Conservation (phyloP, 371 early-diverging fungal genomes). For the Mucor lusitanicus region DNA sequence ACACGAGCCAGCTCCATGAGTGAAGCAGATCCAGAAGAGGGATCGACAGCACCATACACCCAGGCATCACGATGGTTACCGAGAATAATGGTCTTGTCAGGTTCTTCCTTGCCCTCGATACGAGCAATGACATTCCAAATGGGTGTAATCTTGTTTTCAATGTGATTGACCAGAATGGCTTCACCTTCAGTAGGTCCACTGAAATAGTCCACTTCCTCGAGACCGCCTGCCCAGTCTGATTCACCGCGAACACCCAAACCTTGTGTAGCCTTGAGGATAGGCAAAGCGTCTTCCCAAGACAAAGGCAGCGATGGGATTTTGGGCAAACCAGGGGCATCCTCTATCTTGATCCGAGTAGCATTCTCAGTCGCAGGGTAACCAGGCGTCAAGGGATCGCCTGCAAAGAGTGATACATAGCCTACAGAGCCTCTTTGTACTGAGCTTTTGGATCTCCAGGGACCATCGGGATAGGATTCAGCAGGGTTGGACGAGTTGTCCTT, state of each 20-base stretch:
- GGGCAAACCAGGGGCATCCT: slow-evolving; percentile 52
- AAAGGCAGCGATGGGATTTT: slow-evolving; percentile 71
- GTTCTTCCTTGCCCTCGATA: slow-evolving; percentile 61
- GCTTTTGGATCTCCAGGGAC: slow-evolving; percentile 65
- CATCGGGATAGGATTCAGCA: slow-evolving; percentile 61
- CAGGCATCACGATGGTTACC: slow-evolving; percentile 75
- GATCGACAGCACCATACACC: slow-evolving; percentile 71
- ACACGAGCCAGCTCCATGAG: slow-evolving; percentile 62
- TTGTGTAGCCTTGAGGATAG: slow-evolving; percentile 55
- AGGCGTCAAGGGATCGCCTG: slow-evolving; percentile 74
- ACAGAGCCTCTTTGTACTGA: slow-evolving; percentile 69
- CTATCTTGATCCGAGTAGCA: slow-evolving; percentile 52
- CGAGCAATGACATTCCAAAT: slow-evolving; percentile 71
- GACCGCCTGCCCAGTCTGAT: slow-evolving; percentile 56
- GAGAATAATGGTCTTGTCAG: slow-evolving; percentile 46
- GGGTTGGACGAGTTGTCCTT: slow-evolving; percentile 32
- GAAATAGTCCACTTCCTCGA: slow-evolving; percentile 50
- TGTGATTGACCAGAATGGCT: slow-evolving; percentile 57
- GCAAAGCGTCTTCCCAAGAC: slow-evolving; percentile 66
- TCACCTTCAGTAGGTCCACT: slow-evolving; percentile 60
- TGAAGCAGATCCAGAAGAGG: slow-evolving; percentile 64
- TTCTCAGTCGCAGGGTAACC: slow-evolving; percentile 59
- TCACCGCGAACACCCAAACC: slow-evolving; percentile 43
- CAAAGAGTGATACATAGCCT: slow-evolving; percentile 42
- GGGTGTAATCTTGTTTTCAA: slow-evolving; percentile 59